A percentile compares a stretch with the other conserved stretches of the same genome.
phyloP scores from a whole-genome alignment of 495 filamentous ascomycete species.

The Daldinia loculata region DNA sequence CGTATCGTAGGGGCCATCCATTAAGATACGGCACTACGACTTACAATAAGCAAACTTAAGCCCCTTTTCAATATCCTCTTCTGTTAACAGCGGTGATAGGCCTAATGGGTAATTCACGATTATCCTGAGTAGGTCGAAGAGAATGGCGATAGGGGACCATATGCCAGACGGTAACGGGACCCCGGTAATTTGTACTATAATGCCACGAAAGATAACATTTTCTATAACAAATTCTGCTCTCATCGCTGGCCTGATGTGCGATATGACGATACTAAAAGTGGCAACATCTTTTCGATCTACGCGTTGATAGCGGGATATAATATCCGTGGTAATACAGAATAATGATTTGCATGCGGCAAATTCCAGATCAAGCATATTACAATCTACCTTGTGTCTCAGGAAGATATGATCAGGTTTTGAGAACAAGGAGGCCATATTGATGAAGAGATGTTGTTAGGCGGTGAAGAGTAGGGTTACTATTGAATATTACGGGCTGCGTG shows the following conservation, averaged over 20 bases:
- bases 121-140: background rate
- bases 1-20: background rate
- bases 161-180: accelerated
- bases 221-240: background rate
- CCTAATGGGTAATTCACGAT: background rate
- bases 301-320: background rate
- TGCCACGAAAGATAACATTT: background rate
- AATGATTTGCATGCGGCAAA: background rate
- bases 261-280: background rate
- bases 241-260: background rate
- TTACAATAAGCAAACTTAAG: background rate
- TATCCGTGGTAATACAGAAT: background rate
- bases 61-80: background rate
- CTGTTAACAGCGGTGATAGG: background rate
- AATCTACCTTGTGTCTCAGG: background rate
- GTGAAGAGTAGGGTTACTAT: background rate
- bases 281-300: background rate
- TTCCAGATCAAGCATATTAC: background rate
- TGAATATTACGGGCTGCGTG: background rate
- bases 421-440: background rate
- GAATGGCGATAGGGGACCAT: background rate
- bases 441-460: background rate
- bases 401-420: background rate
- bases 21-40: background rate
- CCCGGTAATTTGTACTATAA: background rate